Evolutionary conservation across 2,329 filamentous ascomycete genomes (phyloP).

Genomic region (Neofusicoccum kwambonambiense): DNA sequence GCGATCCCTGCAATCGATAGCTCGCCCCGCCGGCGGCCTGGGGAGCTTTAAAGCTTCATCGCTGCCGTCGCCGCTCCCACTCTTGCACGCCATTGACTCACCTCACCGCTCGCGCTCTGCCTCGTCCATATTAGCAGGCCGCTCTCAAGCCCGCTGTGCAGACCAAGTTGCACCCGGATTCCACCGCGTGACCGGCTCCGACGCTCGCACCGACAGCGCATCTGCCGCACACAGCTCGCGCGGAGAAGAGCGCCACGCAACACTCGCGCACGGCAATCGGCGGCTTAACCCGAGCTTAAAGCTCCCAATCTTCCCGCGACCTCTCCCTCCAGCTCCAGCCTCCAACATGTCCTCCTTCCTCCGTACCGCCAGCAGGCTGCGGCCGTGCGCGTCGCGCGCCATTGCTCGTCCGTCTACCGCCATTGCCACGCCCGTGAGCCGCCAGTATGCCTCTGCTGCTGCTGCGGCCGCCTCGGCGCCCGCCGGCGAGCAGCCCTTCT

Average conservation of each 20-base stretch:
- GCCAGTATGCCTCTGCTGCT: conserved; percentile 34
- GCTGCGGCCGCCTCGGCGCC: conserved; percentile 31
- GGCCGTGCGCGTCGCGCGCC: conserved; percentile 23
- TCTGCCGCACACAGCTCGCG: neutral
- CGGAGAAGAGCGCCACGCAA: conserved; percentile 9
- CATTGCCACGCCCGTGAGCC: conserved; percentile 24
- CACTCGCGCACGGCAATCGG: conserved; percentile 10
- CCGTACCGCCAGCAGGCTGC: conserved; percentile 27
- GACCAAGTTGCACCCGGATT: neutral
- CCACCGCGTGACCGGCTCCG: neutral
- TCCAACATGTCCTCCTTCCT: conserved; percentile 33
- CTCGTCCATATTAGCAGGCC: neutral
- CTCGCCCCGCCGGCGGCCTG: conserved; percentile 3
- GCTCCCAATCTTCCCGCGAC: neutral
- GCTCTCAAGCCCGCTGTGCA: neutral
- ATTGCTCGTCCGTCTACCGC: conserved; percentile 23
- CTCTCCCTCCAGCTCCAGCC: neutral
- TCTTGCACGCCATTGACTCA: conserved; percentile 15
- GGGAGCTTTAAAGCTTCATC: conserved; percentile 15
- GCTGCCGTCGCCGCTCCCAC: conserved; percentile 1
- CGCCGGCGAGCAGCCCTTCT: conserved; percentile 49
- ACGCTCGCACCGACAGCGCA: conserved; percentile 2
- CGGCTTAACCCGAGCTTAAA: conserved; percentile 11
- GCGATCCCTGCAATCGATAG: conserved; percentile 15
- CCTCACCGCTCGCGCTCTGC: neutral